Percentiles rank a stretch among this genome's conserved stretches.
Evolutionary conservation across 257 asterid genomes (phyloP).

Genomic region (Nicotiana tomentosiformis): DNA sequence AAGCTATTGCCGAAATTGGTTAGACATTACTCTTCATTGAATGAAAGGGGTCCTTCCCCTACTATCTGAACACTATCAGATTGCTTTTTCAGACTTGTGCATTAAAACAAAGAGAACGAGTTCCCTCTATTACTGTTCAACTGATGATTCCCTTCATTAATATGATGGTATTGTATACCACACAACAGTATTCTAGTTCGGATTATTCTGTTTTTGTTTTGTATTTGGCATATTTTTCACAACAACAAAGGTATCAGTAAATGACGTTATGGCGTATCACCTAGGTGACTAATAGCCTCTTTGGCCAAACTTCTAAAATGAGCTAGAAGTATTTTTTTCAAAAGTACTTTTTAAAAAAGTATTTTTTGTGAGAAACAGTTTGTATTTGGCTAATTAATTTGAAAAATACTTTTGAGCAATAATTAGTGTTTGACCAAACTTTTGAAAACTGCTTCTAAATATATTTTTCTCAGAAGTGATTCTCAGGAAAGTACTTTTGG

Average conservation of each 20-base stretch:
- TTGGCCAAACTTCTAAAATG: no score
- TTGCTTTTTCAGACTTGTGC: not conserved
- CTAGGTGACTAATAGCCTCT: no score
- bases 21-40: not conserved
- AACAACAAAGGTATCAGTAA: not conserved
- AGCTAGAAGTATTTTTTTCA: no score
- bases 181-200: not conserved
- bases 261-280: not conserved
- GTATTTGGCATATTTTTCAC: not conserved
- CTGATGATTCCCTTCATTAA: not conserved
- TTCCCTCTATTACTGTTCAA: not conserved
- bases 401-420: no score
- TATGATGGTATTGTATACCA: not conserved
- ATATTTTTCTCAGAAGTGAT: no score
- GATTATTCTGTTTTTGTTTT: no score
- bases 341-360: no score
- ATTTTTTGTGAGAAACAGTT: no score
- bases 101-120: not conserved
- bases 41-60: not conserved
- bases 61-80: not conserved
- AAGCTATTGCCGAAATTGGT: not conserved
- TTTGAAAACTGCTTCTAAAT: no score
- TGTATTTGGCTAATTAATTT: no score
- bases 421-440: no score
- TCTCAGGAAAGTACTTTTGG: no score